Conservation (phyloP, 345 rosid genomes). For the Aethionema arabicum region DNA sequence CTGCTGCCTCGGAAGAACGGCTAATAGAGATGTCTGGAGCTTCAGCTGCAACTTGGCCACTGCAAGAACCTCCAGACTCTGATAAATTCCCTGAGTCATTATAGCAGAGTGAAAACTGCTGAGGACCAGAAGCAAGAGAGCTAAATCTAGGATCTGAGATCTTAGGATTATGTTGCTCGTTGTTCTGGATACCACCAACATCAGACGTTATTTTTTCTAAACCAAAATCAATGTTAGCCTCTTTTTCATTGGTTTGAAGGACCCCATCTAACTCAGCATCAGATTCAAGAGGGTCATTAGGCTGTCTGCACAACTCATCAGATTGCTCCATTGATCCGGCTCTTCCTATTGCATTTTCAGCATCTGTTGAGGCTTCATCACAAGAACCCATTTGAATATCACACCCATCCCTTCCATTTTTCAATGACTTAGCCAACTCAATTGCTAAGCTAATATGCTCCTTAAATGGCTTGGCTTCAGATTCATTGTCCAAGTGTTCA, state of each 20-base stretch:
- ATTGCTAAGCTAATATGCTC: slow-evolving; percentile 37
- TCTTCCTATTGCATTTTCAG: slow-evolving; percentile 20
- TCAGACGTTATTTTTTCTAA: slow-evolving; percentile 41
- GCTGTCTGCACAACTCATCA: slow-evolving; percentile 26
- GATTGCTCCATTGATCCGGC: slow-evolving; percentile 18
- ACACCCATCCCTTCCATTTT: slow-evolving; percentile 31
- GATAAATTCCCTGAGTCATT: slow-evolving; percentile 9
- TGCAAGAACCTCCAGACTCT: slow-evolving; percentile 24
- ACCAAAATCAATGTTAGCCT: slow-evolving; percentile 37
- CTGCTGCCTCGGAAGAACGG: slow-evolving; percentile 28
- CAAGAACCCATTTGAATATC: slow-evolving; percentile 35
- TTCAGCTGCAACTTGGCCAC: slow-evolving; percentile 15
- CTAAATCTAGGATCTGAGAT: slow-evolving; percentile 38
- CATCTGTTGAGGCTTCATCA: slow-evolving; percentile 23
- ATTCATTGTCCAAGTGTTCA: slow-evolving; percentile 28
- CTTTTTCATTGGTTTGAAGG: slow-evolving; percentile 31
- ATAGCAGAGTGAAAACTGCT: slow-evolving; percentile 31
- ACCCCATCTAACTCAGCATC: slow-evolving; percentile 46
- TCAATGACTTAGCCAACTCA: slow-evolving; percentile 40
- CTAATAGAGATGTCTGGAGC: slow-evolving; percentile 37
- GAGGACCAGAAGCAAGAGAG: slow-evolving; percentile 42
- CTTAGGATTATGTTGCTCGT: slow-evolving; percentile 33
- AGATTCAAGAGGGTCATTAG: slow-evolving; percentile 26
- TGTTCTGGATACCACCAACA: slow-evolving; percentile 34
- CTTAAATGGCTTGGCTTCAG: slow-evolving; percentile 26